phyloP scores from a whole-genome alignment of 805 yeast species.

The Ogataea pilisensis region DNA sequence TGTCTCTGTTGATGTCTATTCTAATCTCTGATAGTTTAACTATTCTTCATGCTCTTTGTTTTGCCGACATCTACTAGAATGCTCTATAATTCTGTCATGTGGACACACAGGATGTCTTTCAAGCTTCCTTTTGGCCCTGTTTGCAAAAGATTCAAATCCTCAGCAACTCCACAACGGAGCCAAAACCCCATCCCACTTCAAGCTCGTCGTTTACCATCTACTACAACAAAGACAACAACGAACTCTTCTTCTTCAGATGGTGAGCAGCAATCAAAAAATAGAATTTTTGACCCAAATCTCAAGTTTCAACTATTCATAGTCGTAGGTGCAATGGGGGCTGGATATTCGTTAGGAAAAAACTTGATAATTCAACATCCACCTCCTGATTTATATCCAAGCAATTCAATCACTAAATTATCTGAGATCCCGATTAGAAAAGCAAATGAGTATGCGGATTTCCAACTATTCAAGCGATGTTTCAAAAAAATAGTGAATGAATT shows the following conservation, averaged over 20 bases:
- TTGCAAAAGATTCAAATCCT: not conserved
- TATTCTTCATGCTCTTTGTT: not conserved
- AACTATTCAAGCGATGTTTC: slow-evolving; percentile 26
- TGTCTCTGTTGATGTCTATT: not conserved
- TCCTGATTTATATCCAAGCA: slow-evolving; percentile 25
- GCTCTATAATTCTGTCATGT: not conserved
- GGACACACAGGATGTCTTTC: not conserved
- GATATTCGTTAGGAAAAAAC: slow-evolving; percentile 29
- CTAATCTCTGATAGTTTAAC: not conserved
- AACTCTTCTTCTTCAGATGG: not conserved
- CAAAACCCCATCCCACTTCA: not conserved
- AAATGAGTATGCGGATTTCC: slow-evolving; percentile 19
- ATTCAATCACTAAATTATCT: slow-evolving; percentile 20
- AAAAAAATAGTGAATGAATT: slow-evolving; percentile 21
- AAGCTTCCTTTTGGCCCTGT: not conserved
- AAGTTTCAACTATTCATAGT: slow-evolving; percentile 26
- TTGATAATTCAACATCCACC: slow-evolving; percentile 24
- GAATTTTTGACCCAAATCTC: slow-evolving; percentile 4
- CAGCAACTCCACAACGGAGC: not conserved
- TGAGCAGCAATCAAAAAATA: not conserved
- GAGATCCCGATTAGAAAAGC: slow-evolving; percentile 15
- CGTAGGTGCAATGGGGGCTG: slow-evolving; percentile 32
- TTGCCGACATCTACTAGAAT: not conserved
- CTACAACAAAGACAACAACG: not conserved
- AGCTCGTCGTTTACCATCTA: not conserved